phyloP scores from a whole-genome alignment of 2,329 filamentous ascomycete species.

The Aspergillus bombycis region DNA sequence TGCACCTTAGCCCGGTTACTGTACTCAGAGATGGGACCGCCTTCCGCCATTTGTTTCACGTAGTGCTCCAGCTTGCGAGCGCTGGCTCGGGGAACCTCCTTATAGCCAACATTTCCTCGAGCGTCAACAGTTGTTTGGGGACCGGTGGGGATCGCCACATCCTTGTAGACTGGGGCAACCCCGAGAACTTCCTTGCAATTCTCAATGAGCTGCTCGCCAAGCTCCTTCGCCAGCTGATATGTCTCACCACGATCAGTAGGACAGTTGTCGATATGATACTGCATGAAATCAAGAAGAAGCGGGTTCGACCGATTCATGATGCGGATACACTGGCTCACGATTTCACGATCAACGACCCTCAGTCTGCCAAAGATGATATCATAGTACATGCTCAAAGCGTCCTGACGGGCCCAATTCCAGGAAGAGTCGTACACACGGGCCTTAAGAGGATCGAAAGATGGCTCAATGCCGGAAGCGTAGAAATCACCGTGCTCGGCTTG shows the following conservation, averaged over 20 bases:
- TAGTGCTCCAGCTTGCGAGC: constrained; percentile 98
- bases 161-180: constrained; percentile 88
- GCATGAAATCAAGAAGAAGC: constrained; percentile 96
- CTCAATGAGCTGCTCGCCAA: constrained; percentile 90
- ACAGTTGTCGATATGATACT: constrained; percentile 99
- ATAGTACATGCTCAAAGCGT: constrained; percentile 97
- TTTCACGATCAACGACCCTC: constrained; percentile 91
- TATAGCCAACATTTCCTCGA: constrained; percentile 88
- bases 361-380: constrained; percentile 97
- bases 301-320: constrained; percentile 99
- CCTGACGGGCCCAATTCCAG: constrained; percentile 99
- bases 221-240: constrained; percentile 94
- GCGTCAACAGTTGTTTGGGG: constrained; percentile 91
- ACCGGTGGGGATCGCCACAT: constrained; percentile 88
- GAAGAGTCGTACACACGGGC: constrained; percentile 96
- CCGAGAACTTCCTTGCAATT: constrained; percentile 94
- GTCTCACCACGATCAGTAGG: constrained; percentile 96
- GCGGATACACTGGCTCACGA: constrained; percentile 96
- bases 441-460: constrained; percentile 90
- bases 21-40: constrained; percentile 97
- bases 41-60: constrained; percentile 96
- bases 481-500: constrained; percentile 93
- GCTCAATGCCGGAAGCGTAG: constrained; percentile 92
- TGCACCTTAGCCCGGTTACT: constrained; percentile 98
- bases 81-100: constrained; percentile 82